Percentiles rank a stretch among this genome's conserved stretches.
Evolutionary conservation across 2,329 filamentous ascomycete genomes (phyloP).

Genomic region (Mollisia scopiformis): DNA sequence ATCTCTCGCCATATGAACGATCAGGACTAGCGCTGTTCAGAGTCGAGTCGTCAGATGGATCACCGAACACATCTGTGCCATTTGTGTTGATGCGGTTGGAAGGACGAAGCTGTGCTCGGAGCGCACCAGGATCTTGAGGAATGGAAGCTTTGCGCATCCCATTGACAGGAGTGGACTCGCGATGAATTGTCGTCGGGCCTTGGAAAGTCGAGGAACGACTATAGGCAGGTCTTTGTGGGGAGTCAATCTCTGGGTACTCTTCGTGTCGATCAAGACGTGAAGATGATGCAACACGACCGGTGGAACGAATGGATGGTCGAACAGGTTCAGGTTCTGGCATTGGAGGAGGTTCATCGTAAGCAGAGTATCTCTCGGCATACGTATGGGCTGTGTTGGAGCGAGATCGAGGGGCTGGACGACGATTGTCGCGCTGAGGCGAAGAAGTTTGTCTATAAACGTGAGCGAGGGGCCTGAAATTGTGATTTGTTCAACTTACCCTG

Average conservation of each 20-base stretch:
- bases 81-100: slow-evolving; percentile 28
- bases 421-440: slow-evolving; percentile 28
- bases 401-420: slow-evolving; percentile 42
- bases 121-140: slow-evolving; percentile 49
- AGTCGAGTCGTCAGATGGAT: slow-evolving; percentile 52
- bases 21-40: slow-evolving; percentile 53
- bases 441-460: slow-evolving; percentile 29
- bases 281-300: slow-evolving; percentile 32
- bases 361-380: slow-evolving; percentile 60
- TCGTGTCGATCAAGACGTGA: slow-evolving; percentile 29
- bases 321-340: slow-evolving; percentile 44
- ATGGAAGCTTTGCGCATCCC: slow-evolving; percentile 50
- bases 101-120: slow-evolving; percentile 40
- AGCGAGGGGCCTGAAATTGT: slow-evolving; percentile 1
- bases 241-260: slow-evolving; percentile 34
- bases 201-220: slow-evolving; percentile 61
- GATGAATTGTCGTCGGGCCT: slow-evolving; percentile 52
- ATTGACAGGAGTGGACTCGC: slow-evolving; percentile 54
- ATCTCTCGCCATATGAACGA: slow-evolving; percentile 49
- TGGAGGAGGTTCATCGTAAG: slow-evolving; percentile 51
- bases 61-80: slow-evolving; percentile 49
- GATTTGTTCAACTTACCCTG: slow-evolving; percentile 48
- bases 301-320: slow-evolving; percentile 56
- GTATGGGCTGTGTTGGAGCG: slow-evolving; percentile 68
- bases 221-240: slow-evolving; percentile 47